Percentiles rank a stretch among this genome's conserved stretches.
These are phyloP conservation scores for Colletotrichum lini DNA, from an alignment of 2,329 filamentous ascomycete species.

Conservation along the genomic window DNA sequence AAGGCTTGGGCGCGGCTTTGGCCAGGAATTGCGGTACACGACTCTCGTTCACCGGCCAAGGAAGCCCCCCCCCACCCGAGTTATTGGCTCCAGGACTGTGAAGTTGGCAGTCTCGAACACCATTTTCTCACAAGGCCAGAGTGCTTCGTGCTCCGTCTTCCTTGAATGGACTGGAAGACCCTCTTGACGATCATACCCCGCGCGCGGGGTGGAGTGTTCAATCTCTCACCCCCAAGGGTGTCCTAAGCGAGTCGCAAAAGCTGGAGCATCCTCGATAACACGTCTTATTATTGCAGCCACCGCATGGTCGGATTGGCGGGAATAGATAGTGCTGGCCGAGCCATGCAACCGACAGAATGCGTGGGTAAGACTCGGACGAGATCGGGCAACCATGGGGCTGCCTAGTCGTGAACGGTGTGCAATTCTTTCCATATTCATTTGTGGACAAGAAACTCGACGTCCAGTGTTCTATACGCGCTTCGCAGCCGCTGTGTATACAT, in stretches of 20 bases:
- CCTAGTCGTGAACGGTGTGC: background rate
- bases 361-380: background rate
- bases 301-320: background rate
- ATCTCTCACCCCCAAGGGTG: slow-evolving; percentile 3
- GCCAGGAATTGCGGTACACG: slow-evolving; percentile 26
- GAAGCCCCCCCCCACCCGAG: background rate
- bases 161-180: slow-evolving; percentile 1
- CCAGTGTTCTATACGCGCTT: background rate
- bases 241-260: background rate
- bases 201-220: background rate
- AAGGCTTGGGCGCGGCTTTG: slow-evolving; percentile 16
- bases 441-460: too few relatives aligned
- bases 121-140: background rate
- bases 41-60: background rate
- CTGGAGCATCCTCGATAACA: background rate
- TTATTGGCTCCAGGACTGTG: background rate
- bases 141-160: background rate
- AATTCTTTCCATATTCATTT: background rate
- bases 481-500: too few relatives aligned
- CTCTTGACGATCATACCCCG: slow-evolving; percentile 14
- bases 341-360: background rate
- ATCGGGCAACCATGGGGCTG: background rate
- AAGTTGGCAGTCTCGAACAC: background rate
- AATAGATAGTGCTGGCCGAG: background rate
- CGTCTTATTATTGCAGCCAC: background rate